phyloP scores from a whole-genome alignment of 805 yeast species.

The Scheffersomyces stipitis region DNA sequence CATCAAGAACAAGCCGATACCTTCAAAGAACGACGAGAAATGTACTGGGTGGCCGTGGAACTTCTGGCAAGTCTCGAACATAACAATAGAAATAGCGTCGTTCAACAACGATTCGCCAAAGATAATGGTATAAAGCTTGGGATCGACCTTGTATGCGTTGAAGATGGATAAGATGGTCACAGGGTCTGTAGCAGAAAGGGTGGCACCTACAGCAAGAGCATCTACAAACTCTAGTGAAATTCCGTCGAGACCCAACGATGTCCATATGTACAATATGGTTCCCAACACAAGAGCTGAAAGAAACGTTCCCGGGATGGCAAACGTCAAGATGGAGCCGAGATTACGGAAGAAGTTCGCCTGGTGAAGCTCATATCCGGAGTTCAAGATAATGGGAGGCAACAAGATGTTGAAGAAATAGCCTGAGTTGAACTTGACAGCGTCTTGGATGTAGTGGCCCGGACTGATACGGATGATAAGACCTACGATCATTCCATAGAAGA shows the following conservation, averaged over 20 bases:
- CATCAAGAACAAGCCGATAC: conserved; percentile 89
- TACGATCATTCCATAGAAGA: conserved; percentile 94
- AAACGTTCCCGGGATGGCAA: conserved; percentile 97
- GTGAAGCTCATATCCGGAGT: conserved; percentile 94
- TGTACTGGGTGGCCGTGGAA: conserved; percentile 82
- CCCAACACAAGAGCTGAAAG: conserved; percentile 90
- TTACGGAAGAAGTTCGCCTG: conserved; percentile 94
- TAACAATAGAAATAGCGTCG: conserved; percentile 97
- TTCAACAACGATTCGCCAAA: conserved; percentile 94
- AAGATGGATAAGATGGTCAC: conserved; percentile 94
- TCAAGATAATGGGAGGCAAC: conserved; percentile 93
- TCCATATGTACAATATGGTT: conserved; percentile 83
- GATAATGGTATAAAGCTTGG: conserved; percentile 92
- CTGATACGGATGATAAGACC: conserved; percentile 86
- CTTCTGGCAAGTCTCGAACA: conserved; percentile 98
- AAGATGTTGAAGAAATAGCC: conserved; percentile 91
- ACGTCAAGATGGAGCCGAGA: conserved; percentile 83
- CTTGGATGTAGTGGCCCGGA: conserved; percentile 97
- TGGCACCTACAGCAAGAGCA: conserved; percentile 96
- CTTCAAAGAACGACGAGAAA: conserved; percentile 81
- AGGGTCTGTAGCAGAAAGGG: conserved; percentile 97
- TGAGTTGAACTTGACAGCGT: conserved; percentile 92
- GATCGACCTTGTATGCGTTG: conserved; percentile 97
- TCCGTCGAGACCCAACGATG: conserved; percentile 87
- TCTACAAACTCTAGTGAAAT: conserved; percentile 91